Evolutionary conservation across 2,329 filamentous ascomycete genomes (phyloP), one percentile per base, ranked within the genome.

Genomic region (Phaeosphaeriaceae sp.): DNA sequence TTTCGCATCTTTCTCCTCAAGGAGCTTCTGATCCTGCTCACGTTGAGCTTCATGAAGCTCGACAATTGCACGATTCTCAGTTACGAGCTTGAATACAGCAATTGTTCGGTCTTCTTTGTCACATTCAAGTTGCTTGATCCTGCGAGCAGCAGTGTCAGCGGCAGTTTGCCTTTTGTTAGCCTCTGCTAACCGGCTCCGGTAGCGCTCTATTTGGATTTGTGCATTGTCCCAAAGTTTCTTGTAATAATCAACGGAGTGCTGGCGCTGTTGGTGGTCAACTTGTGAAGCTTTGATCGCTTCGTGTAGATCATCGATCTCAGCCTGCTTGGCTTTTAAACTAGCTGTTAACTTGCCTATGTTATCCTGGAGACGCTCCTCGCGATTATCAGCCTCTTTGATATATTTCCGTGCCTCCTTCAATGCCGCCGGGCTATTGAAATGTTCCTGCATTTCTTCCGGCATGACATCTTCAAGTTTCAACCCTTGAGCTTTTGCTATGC

Each of bases 221-320:
- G 53, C 39, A 15, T 56, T 39, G 4, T 58, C 43, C 2, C 42
- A 34, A 20, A 54, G 45, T 8, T 40, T 30, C 13, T 61, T 55
- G 30, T 61, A 51, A 13, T 52, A 50, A 1, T 49, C 42, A 16
- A 60, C 46, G 6, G 45, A 47, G 28, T 38, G 55, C 7, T 44
- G 40, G 6, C 55, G 51, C 18, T 60, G 59, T 16, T 54, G 50
- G 8, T 64, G 49, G 21, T 65, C 62, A n/a, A 61, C 41, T 35
- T 51, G 34, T 11, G 58, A 41, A 37, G 42, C 34, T 30, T 56
- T 43, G 39, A 58, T 51, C 2, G 62, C 56, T 2, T 39, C 52
- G 1, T 58, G 56, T 21, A 57, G 41, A 18, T 62, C 35, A 18
- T 55, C 43, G 7, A 61, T 43, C 28, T 58, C 52, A 12, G 42